Conservation (phyloP, 73 alveolate species). For the Stentor coeruleus region DNA sequence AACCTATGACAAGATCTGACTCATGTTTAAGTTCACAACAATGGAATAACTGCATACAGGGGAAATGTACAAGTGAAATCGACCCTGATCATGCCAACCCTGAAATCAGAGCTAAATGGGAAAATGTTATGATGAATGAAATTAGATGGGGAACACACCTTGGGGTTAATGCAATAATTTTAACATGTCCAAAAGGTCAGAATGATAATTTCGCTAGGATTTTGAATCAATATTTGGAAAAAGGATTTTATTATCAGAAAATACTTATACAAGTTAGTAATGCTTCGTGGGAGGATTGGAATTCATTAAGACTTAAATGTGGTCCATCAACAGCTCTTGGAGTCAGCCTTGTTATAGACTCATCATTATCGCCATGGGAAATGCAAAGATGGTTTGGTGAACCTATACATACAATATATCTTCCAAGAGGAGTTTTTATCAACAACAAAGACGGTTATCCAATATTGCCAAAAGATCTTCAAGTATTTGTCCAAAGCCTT, state of each 20-base stretch:
- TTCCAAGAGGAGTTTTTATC: constrained; percentile 31
- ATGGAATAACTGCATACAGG: constrained; percentile 25
- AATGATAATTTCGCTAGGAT: constrained; percentile 45
- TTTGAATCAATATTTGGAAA: constrained; percentile 31
- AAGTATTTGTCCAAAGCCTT: constrained; percentile 34
- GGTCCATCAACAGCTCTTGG: constrained; percentile 27
- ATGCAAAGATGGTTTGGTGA: constrained; percentile 47
- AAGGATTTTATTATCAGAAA: constrained; percentile 36
- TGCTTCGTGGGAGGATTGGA: constrained; percentile 24
- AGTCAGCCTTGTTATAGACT: constrained; percentile 29
- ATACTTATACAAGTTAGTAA: constrained; percentile 26
- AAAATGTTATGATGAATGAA: constrained; percentile 40
- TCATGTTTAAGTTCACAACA: background rate
- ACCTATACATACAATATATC: constrained; percentile 26
- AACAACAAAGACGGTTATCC: constrained; percentile 51
- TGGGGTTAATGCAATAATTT: constrained; percentile 35
- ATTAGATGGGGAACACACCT: constrained; percentile 47
- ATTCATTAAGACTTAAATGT: constrained; percentile 31
- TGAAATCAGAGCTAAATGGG: constrained; percentile 52
- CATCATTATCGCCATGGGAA: constrained; percentile 36
- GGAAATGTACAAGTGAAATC: background rate
- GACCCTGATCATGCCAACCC: constrained; percentile 44
- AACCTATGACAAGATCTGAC: constrained; percentile 18
- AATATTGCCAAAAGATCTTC: constrained; percentile 50
- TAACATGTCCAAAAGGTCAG: constrained; percentile 34